Evolutionary conservation across 805 yeast species (phyloP).

Genomic region (Ogataea trehalophila): DNA sequence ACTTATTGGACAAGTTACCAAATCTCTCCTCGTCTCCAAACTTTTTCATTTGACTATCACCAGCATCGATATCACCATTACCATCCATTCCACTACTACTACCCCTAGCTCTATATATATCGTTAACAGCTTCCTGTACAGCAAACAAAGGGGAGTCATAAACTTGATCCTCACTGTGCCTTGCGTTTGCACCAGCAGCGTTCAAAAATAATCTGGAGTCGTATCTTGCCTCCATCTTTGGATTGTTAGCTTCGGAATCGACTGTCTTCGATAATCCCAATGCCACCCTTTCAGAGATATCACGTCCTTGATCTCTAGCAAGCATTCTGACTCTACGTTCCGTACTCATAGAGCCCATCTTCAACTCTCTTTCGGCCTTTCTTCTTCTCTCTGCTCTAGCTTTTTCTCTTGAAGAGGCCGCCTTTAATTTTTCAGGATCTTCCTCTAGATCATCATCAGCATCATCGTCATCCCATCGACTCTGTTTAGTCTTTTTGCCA

Average conservation of each 20-base stretch:
- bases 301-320: conserved; percentile 44
- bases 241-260: conserved; percentile 10
- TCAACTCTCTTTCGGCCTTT: conserved; percentile 44
- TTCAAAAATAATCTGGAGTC: conserved; percentile 56
- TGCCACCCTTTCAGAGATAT: conserved; percentile 52
- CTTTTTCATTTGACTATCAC: conserved; percentile 6
- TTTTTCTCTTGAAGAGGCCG: conserved; percentile 33
- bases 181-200: conserved; percentile 35
- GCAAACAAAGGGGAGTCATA: conserved; percentile 58
- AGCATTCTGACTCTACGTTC: conserved; percentile 38
- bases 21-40: conserved; percentile 9
- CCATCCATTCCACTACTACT: conserved; percentile 20
- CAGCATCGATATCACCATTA: conserved; percentile 17
- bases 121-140: conserved; percentile 45
- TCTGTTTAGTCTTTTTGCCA: conserved; percentile 4
- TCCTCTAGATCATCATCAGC: conserved; percentile 13
- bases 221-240: conserved; percentile 38
- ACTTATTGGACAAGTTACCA: conserved; percentile 10
- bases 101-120: conserved; percentile 41
- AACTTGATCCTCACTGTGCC: conserved; percentile 41
- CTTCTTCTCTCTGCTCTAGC: conserved; percentile 40
- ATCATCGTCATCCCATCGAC: conserved; percentile 13
- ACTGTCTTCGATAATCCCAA: conserved; percentile 37
- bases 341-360: conserved; percentile 39
- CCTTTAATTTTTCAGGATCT: conserved; percentile 7